Conservation (phyloP, 305 asterid species). For the Solanum aculeatissimum region DNA sequence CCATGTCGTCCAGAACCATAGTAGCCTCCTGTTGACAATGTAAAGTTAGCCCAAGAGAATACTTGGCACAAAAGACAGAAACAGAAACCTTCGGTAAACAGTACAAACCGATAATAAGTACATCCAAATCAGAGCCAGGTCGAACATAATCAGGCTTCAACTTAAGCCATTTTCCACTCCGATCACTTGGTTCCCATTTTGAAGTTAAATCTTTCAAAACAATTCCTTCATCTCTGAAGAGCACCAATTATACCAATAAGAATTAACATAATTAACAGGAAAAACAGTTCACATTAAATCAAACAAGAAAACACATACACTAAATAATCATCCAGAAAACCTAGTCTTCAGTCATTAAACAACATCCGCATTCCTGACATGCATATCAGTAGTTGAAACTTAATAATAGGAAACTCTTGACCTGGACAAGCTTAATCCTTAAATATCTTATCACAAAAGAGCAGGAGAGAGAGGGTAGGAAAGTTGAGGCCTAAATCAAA, state of each 20-base stretch:
- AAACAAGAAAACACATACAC: neutral
- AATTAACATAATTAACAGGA: constrained; percentile 10
- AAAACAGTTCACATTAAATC: neutral
- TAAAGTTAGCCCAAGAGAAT: neutral
- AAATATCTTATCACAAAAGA: neutral
- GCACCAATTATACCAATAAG: constrained; percentile 6
- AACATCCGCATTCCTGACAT: neutral
- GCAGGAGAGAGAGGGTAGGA: neutral
- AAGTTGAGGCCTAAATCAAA: neutral
- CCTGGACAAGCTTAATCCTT: neutral
- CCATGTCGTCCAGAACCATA: constrained; percentile 99
- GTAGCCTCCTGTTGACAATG: constrained; percentile 62
- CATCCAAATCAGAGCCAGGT: constrained; percentile 91
- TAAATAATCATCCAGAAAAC: neutral
- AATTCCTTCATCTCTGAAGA: constrained; percentile 82
- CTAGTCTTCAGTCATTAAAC: neutral
- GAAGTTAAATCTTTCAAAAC: constrained; percentile 83
- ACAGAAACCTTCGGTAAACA: constrained; percentile 3
- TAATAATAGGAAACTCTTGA: neutral
- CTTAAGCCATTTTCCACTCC: constrained; percentile 96
- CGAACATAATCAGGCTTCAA: constrained; percentile 92
- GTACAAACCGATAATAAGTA: constrained; percentile 67
- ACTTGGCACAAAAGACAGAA: neutral
- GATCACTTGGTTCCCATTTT: constrained; percentile 98
- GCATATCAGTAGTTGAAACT: neutral